Percentiles rank a stretch among this genome's conserved stretches.
phyloP scores from a whole-genome alignment of 495 filamentous ascomycete species.

The Annulohypoxylon stygium region DNA sequence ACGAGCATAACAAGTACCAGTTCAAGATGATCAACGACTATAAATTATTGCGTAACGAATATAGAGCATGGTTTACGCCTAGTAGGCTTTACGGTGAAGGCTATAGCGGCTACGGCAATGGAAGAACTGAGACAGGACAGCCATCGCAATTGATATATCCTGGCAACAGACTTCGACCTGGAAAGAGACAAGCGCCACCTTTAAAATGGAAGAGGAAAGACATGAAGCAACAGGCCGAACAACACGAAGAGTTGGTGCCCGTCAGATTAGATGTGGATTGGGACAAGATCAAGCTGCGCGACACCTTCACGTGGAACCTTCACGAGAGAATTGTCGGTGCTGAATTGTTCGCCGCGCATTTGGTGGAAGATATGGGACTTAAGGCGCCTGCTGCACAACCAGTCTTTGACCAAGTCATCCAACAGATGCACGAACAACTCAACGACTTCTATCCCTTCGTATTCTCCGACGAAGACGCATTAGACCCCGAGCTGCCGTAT shows the following conservation, averaged over 20 bases:
- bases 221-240: slow-evolving; percentile 84
- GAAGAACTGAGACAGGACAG: slow-evolving; percentile 74
- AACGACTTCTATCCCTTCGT: slow-evolving; percentile 93
- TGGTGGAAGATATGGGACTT: slow-evolving; percentile 92
- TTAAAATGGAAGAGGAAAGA: slow-evolving; percentile 82
- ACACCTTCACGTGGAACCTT: slow-evolving; percentile 99
- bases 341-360: slow-evolving; percentile 85
- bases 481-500: slow-evolving; percentile 92
- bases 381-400: slow-evolving; percentile 72
- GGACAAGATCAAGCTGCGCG: slow-evolving; percentile 94
- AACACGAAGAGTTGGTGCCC: slow-evolving; percentile 90
- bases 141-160: slow-evolving; percentile 78
- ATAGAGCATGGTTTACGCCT: slow-evolving; percentile 60
- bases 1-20: slow-evolving; percentile 56
- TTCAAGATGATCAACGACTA: slow-evolving; percentile 61
- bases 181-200: slow-evolving; percentile 77
- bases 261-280: slow-evolving; percentile 93
- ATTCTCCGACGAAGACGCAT: slow-evolving; percentile 87
- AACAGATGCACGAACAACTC: slow-evolving; percentile 89
- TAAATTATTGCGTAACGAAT: slow-evolving; percentile 64
- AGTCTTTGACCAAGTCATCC: slow-evolving; percentile 80
- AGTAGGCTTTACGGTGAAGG: slow-evolving; percentile 75
- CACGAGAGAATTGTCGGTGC: slow-evolving; percentile 85
- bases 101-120: slow-evolving; percentile 91
- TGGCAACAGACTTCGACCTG: slow-evolving; percentile 74